These are phyloP conservation scores for Cardiospermum halicacabum DNA, from an alignment of 345 rosid genomes.

Conservation along the genomic window DNA sequence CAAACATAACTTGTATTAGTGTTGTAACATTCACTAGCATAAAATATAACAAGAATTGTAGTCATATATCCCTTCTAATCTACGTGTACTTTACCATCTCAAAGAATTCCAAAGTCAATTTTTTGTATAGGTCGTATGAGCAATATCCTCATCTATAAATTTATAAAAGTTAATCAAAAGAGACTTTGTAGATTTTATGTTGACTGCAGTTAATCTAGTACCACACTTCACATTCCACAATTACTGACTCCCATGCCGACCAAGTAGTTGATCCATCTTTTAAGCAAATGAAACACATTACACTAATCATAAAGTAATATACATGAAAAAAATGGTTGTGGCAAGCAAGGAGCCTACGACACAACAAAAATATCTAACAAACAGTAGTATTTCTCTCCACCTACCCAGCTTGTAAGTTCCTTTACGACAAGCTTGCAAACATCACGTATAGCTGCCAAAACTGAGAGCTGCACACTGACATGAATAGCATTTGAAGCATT, in stretches of 20 bases:
- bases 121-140: not conserved
- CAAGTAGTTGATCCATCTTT: too few relatives aligned
- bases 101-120: not conserved
- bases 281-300: not conserved
- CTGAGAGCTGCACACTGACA: conserved; percentile 68
- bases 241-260: too few relatives aligned
- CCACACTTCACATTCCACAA: too few relatives aligned
- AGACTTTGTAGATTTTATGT: too few relatives aligned
- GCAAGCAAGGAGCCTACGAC: not conserved
- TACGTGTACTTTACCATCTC: not conserved
- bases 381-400: conserved; percentile 13
- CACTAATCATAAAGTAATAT: too few relatives aligned
- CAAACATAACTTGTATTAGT: too few relatives aligned
- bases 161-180: too few relatives aligned
- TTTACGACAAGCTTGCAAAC: conserved; percentile 91
- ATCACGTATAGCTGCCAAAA: conserved; percentile 87
- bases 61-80: too few relatives aligned
- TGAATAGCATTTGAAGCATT: conserved; percentile 70
- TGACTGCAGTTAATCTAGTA: too few relatives aligned
- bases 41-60: too few relatives aligned
- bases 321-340: not conserved
- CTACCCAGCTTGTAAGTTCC: conserved; percentile 99
- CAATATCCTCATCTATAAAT: too few relatives aligned
- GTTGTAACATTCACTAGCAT: too few relatives aligned
- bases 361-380: not conserved